Base-by-base conservation (phyloP, 1,284 basidiomycete species). In the Ustilago crameri region DNA sequence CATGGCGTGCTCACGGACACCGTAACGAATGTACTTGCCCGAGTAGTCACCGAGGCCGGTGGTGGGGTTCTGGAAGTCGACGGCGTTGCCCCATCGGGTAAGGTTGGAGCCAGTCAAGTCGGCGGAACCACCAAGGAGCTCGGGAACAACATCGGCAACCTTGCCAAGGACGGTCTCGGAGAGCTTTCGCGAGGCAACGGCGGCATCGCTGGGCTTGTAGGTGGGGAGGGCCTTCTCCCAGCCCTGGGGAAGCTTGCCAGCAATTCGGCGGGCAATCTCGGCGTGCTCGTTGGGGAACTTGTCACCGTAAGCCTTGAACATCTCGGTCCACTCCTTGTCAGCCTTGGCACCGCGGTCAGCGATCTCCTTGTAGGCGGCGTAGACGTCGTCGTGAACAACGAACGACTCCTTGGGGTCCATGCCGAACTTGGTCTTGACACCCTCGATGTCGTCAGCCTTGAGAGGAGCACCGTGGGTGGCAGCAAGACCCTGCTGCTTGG, bases 1-100 rank as follows among this genome's bases (percentile, higher is more conserved):
- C 94, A 97, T 97, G 79, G 88, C 94, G 85, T 97, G 94, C 86
- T 97, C 94, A 85, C 94, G 92, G 62, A 97, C 93, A 89, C 94
- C 94, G 86, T 92, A 97, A 59, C 93, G 91, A 84, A 97, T 89
- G 85, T 97, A 96, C 53, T 90, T 91, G 63, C 94, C 94, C 64
- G 89, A 86, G 85, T 93, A 96, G 74, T 85, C 87, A 66, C 94
- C 94, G 52, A 96, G 88, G 43, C 91, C 93, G 84, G 88, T 90
- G 63, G 42, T 52, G 20, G 92, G 91, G 56, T 89, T 91, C 85
- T 97, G 95, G 90, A 97, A 96, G 86, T 97, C 95, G 68, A 90
- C 87, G 56, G 88, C 89, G 78, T 87, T 87, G 87, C 92, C 91
- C 85, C 85, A 85, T 68, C 92, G 90, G 73, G 92, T 95, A 84